Conservation (phyloP, 495 filamentous ascomycete genomes). For the Daldinia vernicosa region DNA sequence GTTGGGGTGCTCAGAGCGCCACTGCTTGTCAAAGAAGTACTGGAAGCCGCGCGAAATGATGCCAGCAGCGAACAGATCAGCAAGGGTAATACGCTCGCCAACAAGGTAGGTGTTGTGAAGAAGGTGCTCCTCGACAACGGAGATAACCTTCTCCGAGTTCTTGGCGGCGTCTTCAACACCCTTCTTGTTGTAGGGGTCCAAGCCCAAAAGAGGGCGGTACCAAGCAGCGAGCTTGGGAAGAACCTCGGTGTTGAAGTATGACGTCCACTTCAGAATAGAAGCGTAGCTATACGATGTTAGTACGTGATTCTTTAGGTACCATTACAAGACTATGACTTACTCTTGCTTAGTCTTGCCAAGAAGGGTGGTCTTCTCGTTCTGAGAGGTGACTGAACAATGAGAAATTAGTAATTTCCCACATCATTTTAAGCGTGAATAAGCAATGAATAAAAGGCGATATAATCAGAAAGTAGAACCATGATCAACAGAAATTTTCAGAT, state of each 20-base stretch:
- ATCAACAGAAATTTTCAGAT: slow-evolving; percentile 94
- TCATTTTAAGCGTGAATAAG: slow-evolving; percentile 34
- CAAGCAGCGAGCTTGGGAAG: slow-evolving; percentile 77
- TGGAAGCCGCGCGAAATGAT: slow-evolving; percentile 86
- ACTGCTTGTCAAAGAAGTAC: slow-evolving; percentile 88
- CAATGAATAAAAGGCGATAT: slow-evolving; percentile 28
- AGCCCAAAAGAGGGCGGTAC: slow-evolving; percentile 89
- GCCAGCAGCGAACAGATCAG: slow-evolving; percentile 84
- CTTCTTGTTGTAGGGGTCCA: slow-evolving; percentile 97
- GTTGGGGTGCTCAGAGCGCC: slow-evolving; percentile 81
- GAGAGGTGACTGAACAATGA: slow-evolving; percentile 80
- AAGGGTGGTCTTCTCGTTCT: slow-evolving; percentile 99
- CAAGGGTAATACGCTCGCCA: slow-evolving; percentile 95
- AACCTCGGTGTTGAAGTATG: slow-evolving; percentile 84
- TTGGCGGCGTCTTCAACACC: slow-evolving; percentile 79
- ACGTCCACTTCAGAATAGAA: slow-evolving; percentile 95
- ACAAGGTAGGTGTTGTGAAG: slow-evolving; percentile 95
- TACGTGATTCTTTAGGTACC: not conserved
- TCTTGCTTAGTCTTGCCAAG: slow-evolving; percentile 99
- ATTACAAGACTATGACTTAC: slow-evolving; percentile 54
- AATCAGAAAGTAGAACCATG: slow-evolving; percentile 67
- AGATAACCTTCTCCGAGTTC: slow-evolving; percentile 69
- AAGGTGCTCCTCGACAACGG: slow-evolving; percentile 85
- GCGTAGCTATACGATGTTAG: slow-evolving; percentile 69
- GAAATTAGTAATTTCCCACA: slow-evolving; percentile 49